phyloP scores from a whole-genome alignment of 2,329 filamentous ascomycete species.

The Calonectria pseudoturangicola region DNA sequence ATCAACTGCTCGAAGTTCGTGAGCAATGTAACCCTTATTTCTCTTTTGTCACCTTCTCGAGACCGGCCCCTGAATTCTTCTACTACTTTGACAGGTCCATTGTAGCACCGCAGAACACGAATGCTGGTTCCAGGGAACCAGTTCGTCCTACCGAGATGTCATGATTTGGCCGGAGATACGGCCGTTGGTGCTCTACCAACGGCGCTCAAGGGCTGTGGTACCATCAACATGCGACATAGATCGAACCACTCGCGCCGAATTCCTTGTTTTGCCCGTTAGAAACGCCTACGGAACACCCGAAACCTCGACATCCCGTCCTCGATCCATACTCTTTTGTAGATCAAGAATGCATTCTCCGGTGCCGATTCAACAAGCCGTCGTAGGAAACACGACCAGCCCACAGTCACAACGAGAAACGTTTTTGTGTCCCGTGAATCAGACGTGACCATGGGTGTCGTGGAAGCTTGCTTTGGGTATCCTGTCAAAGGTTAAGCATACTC shows the following conservation, averaged over 20 bases:
- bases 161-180: conserved; percentile 17
- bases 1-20: not conserved
- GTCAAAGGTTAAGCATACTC: conserved; percentile 25
- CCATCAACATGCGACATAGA: not conserved
- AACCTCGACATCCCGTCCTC: not conserved
- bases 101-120: not conserved
- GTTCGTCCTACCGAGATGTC: not conserved
- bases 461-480: not conserved
- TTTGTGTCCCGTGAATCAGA: conserved; percentile 40
- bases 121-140: not conserved
- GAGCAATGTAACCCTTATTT: not conserved
- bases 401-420: conserved; percentile 43
- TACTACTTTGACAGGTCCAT: not conserved
- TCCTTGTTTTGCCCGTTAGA: conserved; percentile 15
- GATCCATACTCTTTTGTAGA: conserved; percentile 31
- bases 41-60: not conserved
- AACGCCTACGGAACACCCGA: conserved; percentile 25
- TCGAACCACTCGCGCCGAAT: conserved; percentile 25
- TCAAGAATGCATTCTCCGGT: conserved; percentile 35
- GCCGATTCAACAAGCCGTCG: conserved; percentile 38
- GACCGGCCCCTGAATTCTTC: not conserved
- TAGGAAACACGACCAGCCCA: conserved; percentile 37
- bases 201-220: conserved; percentile 1
- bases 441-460: conserved; percentile 33
- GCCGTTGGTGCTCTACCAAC: conserved; percentile 11